Percentiles rank a stretch among this genome's conserved stretches.
phyloP scores from a whole-genome alignment of 2,329 filamentous ascomycete species.

The Beauveria asiatica region DNA sequence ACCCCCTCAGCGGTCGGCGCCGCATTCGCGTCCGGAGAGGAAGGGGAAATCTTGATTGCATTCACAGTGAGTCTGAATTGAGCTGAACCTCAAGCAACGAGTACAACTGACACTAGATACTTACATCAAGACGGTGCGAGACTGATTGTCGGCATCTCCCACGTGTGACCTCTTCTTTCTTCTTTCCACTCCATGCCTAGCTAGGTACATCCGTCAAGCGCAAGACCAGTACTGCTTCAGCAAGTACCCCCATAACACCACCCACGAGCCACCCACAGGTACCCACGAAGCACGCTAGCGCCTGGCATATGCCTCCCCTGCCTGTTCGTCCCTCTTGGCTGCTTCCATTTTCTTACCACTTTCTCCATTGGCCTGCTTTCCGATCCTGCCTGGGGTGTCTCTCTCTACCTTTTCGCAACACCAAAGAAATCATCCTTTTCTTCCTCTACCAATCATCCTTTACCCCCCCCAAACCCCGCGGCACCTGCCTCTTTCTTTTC shows the following conservation, averaged over 20 bases:
- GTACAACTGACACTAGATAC: too few species aligned
- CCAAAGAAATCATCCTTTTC: neutral
- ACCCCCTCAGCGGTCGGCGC: neutral
- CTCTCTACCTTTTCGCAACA: neutral
- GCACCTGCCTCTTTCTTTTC: neutral
- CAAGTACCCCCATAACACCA: neutral
- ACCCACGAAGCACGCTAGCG: neutral
- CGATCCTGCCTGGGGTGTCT: neutral
- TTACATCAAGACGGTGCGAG: too few species aligned
- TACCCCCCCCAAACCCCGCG: neutral
- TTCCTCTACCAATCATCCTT: neutral
- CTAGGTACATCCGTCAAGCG: too few species aligned
- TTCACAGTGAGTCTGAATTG: neutral
- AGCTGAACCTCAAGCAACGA: too few species aligned
- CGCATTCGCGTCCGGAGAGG: neutral
- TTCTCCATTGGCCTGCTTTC: neutral
- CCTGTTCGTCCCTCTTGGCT: conserved; percentile 5
- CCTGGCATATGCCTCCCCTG: neutral
- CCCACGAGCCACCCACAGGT: neutral
- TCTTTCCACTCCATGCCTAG: too few species aligned
- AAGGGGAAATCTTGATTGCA: neutral
- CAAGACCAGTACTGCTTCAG: too few species aligned
- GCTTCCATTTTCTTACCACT: neutral
- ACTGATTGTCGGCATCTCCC: too few species aligned
- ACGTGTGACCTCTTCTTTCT: too few species aligned